These are phyloP conservation scores for Gloeopeniophorella convolvens DNA, from an alignment of 768 basidiomycete genomes.

Conservation along the genomic window DNA sequence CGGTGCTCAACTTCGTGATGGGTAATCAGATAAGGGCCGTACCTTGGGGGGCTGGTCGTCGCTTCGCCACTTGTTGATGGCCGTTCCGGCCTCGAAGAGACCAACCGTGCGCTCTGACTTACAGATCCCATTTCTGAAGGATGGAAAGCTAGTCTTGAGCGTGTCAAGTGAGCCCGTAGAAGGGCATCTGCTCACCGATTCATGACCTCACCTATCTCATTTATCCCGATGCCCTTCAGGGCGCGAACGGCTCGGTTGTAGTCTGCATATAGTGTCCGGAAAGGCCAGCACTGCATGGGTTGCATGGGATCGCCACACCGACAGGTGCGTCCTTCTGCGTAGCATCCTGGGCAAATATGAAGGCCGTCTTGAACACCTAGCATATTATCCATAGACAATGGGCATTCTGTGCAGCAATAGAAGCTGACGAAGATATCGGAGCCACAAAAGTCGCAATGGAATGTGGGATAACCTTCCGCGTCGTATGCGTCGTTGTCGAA, in stretches of 20 bases:
- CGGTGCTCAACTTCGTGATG: background rate
- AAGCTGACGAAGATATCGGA: conserved; percentile 78
- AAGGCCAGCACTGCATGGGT: conserved; percentile 51
- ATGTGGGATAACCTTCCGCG: conserved; percentile 19
- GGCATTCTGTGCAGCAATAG: conserved; percentile 59
- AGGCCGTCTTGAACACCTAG: conserved; percentile 36
- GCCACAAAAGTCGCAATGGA: conserved; percentile 73
- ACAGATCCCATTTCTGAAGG: no score
- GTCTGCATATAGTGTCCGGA: conserved; percentile 37
- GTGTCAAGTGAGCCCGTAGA: background rate
- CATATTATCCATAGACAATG: conserved; percentile 12
- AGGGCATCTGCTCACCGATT: conserved; percentile 3
- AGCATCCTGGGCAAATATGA: conserved; percentile 64
- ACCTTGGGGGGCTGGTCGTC: background rate
- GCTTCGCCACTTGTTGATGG: conserved; percentile 10
- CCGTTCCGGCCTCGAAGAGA: conserved; percentile 23
- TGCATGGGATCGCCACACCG: conserved; percentile 47
- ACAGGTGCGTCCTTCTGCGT: conserved; percentile 73
- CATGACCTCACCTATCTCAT: background rate
- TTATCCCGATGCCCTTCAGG: conserved; percentile 19
- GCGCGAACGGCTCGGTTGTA: conserved; percentile 35
- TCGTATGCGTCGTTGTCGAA: conserved; percentile 20
- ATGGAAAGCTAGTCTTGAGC: no score
- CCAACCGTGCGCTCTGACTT: no score
- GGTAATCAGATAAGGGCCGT: background rate